phyloP scores from a whole-genome alignment of 495 filamentous ascomycete species.

The Polyplosphaeria fusca region DNA sequence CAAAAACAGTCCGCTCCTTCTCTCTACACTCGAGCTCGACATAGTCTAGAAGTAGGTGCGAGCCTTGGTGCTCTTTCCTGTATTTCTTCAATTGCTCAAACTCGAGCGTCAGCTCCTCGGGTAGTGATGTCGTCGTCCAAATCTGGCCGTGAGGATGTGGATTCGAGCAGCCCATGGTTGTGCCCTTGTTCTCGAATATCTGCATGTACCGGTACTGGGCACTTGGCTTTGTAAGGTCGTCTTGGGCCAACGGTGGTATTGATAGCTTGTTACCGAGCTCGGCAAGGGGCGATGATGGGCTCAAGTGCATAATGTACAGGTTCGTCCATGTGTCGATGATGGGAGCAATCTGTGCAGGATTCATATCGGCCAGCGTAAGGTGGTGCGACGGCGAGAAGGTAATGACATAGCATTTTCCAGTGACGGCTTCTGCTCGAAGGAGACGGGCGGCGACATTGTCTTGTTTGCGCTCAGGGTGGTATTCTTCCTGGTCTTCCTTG shows the following conservation, averaged over 20 bases:
- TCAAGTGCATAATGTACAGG: constrained; percentile 79
- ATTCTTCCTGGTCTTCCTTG: constrained; percentile 82
- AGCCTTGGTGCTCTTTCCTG: constrained; percentile 62
- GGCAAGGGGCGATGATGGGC: constrained; percentile 65
- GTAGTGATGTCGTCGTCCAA: constrained; percentile 87
- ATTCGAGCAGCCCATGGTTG: constrained; percentile 98
- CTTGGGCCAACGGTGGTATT: constrained; percentile 49
- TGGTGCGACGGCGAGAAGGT: constrained; percentile 89
- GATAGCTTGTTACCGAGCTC: constrained; percentile 47
- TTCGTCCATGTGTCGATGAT: constrained; percentile 83
- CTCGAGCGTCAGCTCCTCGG: constrained; percentile 82
- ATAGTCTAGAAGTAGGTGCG: constrained; percentile 80
- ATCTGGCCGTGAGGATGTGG: constrained; percentile 96
- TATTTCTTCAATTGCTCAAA: constrained; percentile 75
- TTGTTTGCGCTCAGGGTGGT: constrained; percentile 51
- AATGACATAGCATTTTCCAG: constrained; percentile 95
- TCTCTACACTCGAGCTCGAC: constrained; percentile 77
- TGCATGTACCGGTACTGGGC: constrained; percentile 95
- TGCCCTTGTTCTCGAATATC: constrained; percentile 98
- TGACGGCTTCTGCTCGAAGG: constrained; percentile 79
- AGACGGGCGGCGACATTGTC: constrained; percentile 71
- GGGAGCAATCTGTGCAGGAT: constrained; percentile 63
- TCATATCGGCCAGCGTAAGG: constrained; percentile 84
- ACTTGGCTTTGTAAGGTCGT: constrained; percentile 53
- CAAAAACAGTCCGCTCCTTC: constrained; percentile 78